These are phyloP conservation scores for Rutstroemia sp. DNA, from an alignment of 2,329 filamentous ascomycete genomes.

Conservation along the genomic window DNA sequence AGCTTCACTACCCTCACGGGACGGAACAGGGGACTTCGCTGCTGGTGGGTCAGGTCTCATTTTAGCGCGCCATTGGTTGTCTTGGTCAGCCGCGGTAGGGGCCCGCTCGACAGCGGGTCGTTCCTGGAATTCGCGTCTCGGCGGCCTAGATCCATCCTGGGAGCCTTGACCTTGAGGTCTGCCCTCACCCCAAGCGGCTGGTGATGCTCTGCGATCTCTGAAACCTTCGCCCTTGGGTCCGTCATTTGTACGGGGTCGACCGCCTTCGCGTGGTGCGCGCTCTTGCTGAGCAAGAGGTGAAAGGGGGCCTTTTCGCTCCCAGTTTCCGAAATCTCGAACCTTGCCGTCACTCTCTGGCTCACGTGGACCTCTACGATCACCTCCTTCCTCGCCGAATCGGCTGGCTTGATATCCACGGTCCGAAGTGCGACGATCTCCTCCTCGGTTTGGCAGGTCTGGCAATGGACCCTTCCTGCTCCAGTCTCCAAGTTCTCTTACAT, in stretches of 20 bases:
- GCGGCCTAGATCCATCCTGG: slow-evolving; percentile 72
- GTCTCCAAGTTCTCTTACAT: slow-evolving; percentile 75
- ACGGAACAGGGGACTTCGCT: slow-evolving; percentile 54
- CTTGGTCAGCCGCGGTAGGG: slow-evolving; percentile 83
- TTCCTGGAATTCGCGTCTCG: slow-evolving; percentile 69
- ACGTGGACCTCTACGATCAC: slow-evolving; percentile 63
- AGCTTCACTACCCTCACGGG: slow-evolving; percentile 68
- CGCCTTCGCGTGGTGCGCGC: slow-evolving; percentile 47
- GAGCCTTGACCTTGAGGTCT: slow-evolving; percentile 30
- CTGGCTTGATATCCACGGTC: slow-evolving; percentile 37
- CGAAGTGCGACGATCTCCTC: slow-evolving; percentile 40
- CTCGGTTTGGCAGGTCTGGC: slow-evolving; percentile 58
- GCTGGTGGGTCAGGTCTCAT: slow-evolving; percentile 71
- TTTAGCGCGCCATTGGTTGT: slow-evolving; percentile 84
- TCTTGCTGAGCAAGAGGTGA: slow-evolving; percentile 58
- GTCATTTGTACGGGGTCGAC: slow-evolving; percentile 52
- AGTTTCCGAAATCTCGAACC: slow-evolving; percentile 74
- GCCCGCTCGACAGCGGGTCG: slow-evolving; percentile 59
- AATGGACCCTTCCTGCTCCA: slow-evolving; percentile 93
- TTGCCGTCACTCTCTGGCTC: slow-evolving; percentile 66
- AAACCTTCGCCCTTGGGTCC: slow-evolving; percentile 51
- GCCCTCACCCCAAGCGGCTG: slow-evolving; percentile 70
- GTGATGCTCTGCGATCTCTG: slow-evolving; percentile 59
- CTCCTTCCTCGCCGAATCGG: slow-evolving; percentile 41
- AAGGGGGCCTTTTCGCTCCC: slow-evolving; percentile 91